These are phyloP conservation scores for Gossypium davidsonii DNA, from an alignment of 441 rosid species.

Conservation along the genomic window DNA sequence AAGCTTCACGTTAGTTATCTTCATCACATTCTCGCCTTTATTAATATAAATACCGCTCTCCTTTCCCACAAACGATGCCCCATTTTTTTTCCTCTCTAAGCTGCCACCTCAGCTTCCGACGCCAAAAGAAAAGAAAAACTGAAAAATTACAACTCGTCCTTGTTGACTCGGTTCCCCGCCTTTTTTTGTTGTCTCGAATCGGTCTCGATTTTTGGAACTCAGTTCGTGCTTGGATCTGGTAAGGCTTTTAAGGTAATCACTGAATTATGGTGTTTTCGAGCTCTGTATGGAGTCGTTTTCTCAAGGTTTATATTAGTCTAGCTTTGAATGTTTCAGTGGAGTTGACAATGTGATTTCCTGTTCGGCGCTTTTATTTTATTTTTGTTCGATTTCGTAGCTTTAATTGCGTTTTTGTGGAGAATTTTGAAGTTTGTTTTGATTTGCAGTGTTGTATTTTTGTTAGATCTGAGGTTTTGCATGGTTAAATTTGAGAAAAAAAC, in stretches of 20 bases:
- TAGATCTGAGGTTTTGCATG: not conserved
- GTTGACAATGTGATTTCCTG: constrained; percentile 16
- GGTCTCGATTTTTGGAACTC: constrained; percentile 5
- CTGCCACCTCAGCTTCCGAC: constrained; percentile 9
- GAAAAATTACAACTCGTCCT: constrained; percentile 12
- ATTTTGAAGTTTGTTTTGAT: not conserved
- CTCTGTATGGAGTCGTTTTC: not conserved
- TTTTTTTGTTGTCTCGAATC: constrained; percentile 11
- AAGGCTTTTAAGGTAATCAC: constrained; percentile 19
- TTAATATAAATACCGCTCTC: constrained; percentile 6
- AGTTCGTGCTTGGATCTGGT: constrained; percentile 14
- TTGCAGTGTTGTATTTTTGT: not conserved
- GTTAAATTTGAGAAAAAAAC: not conserved
- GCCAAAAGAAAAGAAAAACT: not conserved
- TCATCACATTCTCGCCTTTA: not conserved
- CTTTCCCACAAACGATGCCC: constrained; percentile 1
- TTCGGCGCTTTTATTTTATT: not conserved
- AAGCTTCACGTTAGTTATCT: not conserved
- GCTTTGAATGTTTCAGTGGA: constrained; percentile 15
- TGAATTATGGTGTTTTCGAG: constrained; percentile 13
- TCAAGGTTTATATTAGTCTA: not conserved
- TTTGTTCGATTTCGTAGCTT: not conserved
- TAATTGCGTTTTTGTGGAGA: not conserved
- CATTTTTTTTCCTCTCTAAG: not conserved
- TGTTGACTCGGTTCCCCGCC: constrained; percentile 18